Conservation (phyloP, 345 rosid species). For the Pistacia atlantica region DNA sequence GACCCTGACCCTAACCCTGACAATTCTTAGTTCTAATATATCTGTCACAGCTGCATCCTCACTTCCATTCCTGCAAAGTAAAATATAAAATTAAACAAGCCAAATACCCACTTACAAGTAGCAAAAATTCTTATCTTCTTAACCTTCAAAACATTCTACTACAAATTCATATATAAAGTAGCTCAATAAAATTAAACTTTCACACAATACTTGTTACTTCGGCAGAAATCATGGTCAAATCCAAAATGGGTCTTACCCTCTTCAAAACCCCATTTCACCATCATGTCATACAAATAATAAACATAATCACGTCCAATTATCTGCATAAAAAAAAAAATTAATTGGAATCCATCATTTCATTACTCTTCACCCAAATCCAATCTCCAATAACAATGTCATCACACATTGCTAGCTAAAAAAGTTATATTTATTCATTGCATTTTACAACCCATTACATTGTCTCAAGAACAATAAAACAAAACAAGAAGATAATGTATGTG, state of each 20-base stretch:
- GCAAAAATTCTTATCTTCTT: not conserved
- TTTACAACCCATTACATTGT: no score
- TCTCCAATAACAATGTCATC: not conserved
- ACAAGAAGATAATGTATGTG: no score
- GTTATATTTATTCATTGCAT: not conserved
- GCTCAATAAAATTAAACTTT: not conserved
- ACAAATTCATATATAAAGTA: not conserved
- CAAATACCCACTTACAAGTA: not conserved
- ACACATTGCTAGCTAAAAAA: not conserved
- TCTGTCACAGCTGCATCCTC: slow-evolving; percentile 68
- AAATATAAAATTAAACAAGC: slow-evolving; percentile 11
- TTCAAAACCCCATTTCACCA: slow-evolving; percentile 92
- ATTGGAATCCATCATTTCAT: slow-evolving; percentile 2
- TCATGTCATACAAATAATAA: slow-evolving; percentile 87
- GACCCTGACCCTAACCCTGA: slow-evolving; percentile 66
- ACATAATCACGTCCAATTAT: slow-evolving; percentile 82
- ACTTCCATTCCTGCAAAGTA: slow-evolving; percentile 67
- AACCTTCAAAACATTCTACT: not conserved
- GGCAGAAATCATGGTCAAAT: slow-evolving; percentile 94
- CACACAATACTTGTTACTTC: slow-evolving; percentile 74
- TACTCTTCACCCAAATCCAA: not conserved
- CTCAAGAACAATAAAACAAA: no score
- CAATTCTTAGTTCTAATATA: slow-evolving; percentile 50
- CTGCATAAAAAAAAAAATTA: slow-evolving; percentile 37
- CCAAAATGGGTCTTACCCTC: slow-evolving; percentile 95